phyloP scores from a whole-genome alignment of 108 stramenopile species.

The Skeletonema menzelii region DNA sequence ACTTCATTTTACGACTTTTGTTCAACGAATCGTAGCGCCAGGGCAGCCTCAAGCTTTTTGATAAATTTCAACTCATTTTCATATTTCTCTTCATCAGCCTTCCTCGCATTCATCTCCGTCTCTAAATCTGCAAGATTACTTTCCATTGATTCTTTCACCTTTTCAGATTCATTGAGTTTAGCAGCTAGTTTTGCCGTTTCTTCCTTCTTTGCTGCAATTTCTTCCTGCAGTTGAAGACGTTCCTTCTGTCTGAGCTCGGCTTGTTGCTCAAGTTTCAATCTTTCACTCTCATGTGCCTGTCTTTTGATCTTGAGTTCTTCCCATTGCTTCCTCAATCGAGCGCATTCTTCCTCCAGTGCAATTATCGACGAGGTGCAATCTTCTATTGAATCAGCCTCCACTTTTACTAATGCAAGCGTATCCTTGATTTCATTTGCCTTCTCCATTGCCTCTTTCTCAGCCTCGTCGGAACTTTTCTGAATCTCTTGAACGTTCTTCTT shows the following conservation, averaged over 20 bases:
- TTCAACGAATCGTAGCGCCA: conserved; percentile 35
- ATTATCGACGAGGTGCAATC: conserved; percentile 16
- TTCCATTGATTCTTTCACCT: conserved; percentile 17
- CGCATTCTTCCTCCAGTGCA: conserved; percentile 36
- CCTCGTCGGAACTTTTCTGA: conserved; percentile 22
- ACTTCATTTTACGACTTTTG: not conserved
- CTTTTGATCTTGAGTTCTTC: conserved; percentile 36
- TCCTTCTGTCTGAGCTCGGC: conserved; percentile 20
- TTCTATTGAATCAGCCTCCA: conserved; percentile 25
- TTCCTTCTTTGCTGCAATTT: conserved; percentile 20
- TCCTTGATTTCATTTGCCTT: conserved; percentile 33
- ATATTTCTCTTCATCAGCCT: conserved; percentile 20
- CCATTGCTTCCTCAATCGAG: conserved; percentile 33
- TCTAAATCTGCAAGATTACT: conserved; percentile 34
- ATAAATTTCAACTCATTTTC: conserved; percentile 21
- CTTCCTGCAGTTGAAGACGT: conserved; percentile 33
- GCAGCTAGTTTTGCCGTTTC: conserved; percentile 9
- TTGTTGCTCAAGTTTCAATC: conserved; percentile 9
- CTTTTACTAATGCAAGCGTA: conserved; percentile 17
- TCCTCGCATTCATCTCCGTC: conserved; percentile 27
- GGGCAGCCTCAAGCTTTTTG: conserved; percentile 28
- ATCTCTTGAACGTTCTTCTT: conserved; percentile 11
- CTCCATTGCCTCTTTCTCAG: conserved; percentile 19
- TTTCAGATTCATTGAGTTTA: conserved; percentile 16
- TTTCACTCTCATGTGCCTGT: conserved; percentile 21